Percentiles rank a stretch among this genome's conserved stretches.
Conservation (phyloP, 345 rosid genomes). For the Hypericum perforatum region DNA sequence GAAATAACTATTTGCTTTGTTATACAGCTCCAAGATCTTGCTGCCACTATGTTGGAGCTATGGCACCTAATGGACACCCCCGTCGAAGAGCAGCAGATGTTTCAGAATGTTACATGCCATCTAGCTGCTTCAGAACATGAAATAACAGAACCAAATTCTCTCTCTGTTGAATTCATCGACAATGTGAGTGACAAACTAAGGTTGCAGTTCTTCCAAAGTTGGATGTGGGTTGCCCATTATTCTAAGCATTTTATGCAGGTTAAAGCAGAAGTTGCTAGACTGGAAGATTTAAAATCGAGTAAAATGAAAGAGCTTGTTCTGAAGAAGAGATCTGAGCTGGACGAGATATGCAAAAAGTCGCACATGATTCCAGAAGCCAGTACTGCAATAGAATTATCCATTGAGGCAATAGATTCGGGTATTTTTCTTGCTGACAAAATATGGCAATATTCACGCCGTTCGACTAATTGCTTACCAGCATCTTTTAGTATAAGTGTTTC, state of each 20-base stretch:
- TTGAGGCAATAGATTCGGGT: constrained; percentile 72
- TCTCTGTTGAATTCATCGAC: constrained; percentile 68
- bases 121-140: constrained; percentile 94
- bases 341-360: constrained; percentile 83
- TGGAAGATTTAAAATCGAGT: constrained; percentile 85
- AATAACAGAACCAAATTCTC: constrained; percentile 74
- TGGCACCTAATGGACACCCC: constrained; percentile 99
- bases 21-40: constrained; percentile 92
- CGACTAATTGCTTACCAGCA: background rate
- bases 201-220: too few species aligned
- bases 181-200: constrained; percentile 38
- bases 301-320: constrained; percentile 96
- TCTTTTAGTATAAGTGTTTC: too few species aligned
- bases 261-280: constrained; percentile 73
- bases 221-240: too few species aligned
- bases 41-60: constrained; percentile 80
- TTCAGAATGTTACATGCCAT: constrained; percentile 80
- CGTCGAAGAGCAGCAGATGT: constrained; percentile 82
- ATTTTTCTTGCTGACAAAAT: constrained; percentile 3
- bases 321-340: constrained; percentile 82
- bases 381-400: constrained; percentile 49
- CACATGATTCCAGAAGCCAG: constrained; percentile 65
- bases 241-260: constrained; percentile 36
- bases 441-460: background rate
- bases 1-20: background rate